These are phyloP conservation scores for Hymenoscyphus infarciens DNA, from an alignment of 2,329 filamentous ascomycete genomes.

Conservation along the genomic window DNA sequence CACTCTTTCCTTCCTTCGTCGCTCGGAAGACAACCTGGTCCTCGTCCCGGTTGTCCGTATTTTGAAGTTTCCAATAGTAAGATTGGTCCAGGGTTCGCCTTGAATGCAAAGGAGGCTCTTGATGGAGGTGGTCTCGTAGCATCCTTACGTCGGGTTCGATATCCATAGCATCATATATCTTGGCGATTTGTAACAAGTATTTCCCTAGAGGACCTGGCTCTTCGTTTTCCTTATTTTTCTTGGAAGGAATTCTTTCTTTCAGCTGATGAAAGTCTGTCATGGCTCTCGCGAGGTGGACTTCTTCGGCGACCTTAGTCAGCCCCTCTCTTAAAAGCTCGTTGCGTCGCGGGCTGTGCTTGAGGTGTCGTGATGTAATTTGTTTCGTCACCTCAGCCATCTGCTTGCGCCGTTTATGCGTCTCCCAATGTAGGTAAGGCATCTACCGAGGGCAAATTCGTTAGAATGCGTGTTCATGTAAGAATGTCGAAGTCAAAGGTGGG, in stretches of 20 bases:
- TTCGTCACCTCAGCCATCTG: conserved; percentile 9
- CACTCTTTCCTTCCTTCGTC: conserved; percentile 11
- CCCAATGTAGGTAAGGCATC: conserved; percentile 18
- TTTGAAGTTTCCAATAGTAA: conserved; percentile 15
- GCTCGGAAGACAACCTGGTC: conserved; percentile 19
- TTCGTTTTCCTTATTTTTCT: not conserved
- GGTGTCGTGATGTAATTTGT: not conserved
- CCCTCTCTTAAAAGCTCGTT: not conserved
- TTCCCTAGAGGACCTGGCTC: not conserved
- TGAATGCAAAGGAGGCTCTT: conserved; percentile 13
- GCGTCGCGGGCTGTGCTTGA: not conserved
- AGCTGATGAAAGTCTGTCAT: not conserved
- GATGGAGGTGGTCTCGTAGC: conserved; percentile 10
- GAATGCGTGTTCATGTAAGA: no score
- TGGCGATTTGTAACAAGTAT: conserved; percentile 11
- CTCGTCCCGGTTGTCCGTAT: conserved; percentile 12
- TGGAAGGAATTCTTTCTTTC: not conserved
- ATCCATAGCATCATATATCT: conserved; percentile 14
- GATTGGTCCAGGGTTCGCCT: conserved; percentile 20
- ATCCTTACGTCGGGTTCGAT: conserved; percentile 12
- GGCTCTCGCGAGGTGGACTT: not conserved
- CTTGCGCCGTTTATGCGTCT: conserved; percentile 11
- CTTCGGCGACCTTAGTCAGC: not conserved
- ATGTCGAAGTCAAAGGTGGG: no score
- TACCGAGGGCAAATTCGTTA: not conserved